A percentile compares a stretch with the other conserved stretches of the same genome.
Evolutionary conservation across 768 basidiomycete genomes (phyloP).

Genomic region (Trametopsis cervina): DNA sequence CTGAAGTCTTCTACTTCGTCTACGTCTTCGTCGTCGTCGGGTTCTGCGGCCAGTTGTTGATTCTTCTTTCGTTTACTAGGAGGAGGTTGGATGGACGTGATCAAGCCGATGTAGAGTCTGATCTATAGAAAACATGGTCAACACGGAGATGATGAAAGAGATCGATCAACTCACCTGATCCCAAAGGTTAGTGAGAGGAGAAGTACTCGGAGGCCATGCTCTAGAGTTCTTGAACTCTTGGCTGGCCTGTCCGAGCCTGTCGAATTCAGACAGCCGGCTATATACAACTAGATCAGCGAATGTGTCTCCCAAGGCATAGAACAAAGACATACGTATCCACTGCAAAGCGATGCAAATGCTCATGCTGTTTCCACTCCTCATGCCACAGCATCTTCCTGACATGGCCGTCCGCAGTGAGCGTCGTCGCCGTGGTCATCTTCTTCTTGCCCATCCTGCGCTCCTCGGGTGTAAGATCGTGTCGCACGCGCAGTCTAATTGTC

Average conservation of each 20-base stretch:
- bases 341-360: constrained; percentile 36
- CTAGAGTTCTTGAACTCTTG: constrained; percentile 44
- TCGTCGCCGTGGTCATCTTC: constrained; percentile 24
- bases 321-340: constrained; percentile 42
- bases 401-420: constrained; percentile 14
- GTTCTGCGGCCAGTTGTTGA: constrained; percentile 10
- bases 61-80: constrained; percentile 12
- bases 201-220: constrained; percentile 29
- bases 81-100: constrained; percentile 16
- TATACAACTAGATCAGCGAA: constrained; percentile 18
- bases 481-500: constrained; percentile 47
- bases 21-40: constrained; percentile 26
- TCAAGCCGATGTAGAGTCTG: constrained; percentile 52
- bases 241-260: constrained; percentile 54
- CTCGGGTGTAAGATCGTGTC: constrained; percentile 57
- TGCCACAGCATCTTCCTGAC: constrained; percentile 44
- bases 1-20: constrained; percentile 30
- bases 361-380: constrained; percentile 64
- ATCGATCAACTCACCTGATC: constrained; percentile 44
- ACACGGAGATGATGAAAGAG: not conserved
- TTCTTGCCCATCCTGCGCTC: constrained; percentile 47
- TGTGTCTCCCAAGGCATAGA: not conserved
- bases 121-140: constrained; percentile 34
- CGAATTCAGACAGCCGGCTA: constrained; percentile 35
- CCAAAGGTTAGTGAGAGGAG: constrained; percentile 41